Conservation (phyloP, 768 basidiomycete genomes). For the Leucogyrophana mollusca region DNA sequence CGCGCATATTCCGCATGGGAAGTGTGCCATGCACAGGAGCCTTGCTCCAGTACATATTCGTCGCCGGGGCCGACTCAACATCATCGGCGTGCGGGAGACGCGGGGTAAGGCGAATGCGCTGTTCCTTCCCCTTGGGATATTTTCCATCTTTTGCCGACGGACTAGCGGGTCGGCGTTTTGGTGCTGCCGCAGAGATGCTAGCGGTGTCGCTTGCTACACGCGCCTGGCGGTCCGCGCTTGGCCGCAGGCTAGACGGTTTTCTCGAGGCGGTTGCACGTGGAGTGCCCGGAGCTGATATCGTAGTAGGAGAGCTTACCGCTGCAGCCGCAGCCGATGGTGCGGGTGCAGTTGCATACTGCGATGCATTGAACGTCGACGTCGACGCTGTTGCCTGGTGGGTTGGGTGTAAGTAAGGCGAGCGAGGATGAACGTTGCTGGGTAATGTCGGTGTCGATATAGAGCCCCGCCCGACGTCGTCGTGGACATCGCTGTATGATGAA, state of each 20-base stretch:
- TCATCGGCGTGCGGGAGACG: constrained; percentile 62
- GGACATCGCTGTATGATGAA: constrained; percentile 8
- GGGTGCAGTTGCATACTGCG: background rate
- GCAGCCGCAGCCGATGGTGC: background rate
- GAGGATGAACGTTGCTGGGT: constrained; percentile 15
- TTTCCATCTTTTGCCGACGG: constrained; percentile 25
- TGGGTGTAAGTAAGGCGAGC: constrained; percentile 39
- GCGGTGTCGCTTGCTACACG: constrained; percentile 29
- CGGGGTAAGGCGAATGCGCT: constrained; percentile 47
- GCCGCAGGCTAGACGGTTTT: constrained; percentile 27
- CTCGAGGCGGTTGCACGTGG: constrained; percentile 24
- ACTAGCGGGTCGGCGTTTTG: constrained; percentile 24
- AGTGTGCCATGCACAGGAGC: constrained; percentile 75
- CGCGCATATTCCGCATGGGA: constrained; percentile 69
- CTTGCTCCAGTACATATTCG: constrained; percentile 82
- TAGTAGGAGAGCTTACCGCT: constrained; percentile 8
- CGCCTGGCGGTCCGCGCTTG: constrained; percentile 15
- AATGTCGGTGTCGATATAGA: constrained; percentile 1
- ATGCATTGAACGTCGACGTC: constrained; percentile 36
- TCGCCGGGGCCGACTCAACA: constrained; percentile 60
- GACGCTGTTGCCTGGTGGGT: constrained; percentile 33
- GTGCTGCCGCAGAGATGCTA: constrained; percentile 16
- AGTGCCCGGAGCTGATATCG: constrained; percentile 20
- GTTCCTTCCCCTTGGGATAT: constrained; percentile 22
- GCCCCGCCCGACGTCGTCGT: constrained; percentile 9